Percentiles rank a stretch among this genome's conserved stretches.
phyloP scores from a whole-genome alignment of 2,329 filamentous ascomycete species.

The Tothia fuscella region DNA sequence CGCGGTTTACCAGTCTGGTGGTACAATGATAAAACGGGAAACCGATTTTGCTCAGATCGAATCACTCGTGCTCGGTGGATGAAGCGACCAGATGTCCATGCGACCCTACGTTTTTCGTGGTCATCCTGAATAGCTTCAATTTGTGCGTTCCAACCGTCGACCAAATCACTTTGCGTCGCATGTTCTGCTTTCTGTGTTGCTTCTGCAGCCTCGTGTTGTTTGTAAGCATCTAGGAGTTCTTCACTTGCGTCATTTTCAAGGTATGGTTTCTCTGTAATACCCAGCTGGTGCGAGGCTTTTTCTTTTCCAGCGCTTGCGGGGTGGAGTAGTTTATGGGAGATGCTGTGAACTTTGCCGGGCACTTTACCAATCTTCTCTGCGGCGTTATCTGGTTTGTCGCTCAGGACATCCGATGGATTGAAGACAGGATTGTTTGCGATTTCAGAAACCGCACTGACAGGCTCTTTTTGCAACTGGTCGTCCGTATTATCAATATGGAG shows the following conservation, averaged over 20 bases:
- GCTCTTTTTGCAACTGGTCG: slow-evolving; percentile 3
- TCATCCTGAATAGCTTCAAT: slow-evolving; percentile 22
- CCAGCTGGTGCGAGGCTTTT: slow-evolving; percentile 21
- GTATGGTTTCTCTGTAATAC: slow-evolving; percentile 24
- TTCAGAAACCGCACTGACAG: not conserved
- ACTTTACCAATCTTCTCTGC: not conserved
- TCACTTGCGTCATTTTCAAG: slow-evolving; percentile 21
- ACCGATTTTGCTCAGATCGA: slow-evolving; percentile 18
- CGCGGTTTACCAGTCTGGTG: slow-evolving; percentile 14
- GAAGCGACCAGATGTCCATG: slow-evolving; percentile 28
- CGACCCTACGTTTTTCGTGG: slow-evolving; percentile 25
- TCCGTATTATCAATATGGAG: slow-evolving; percentile 11
- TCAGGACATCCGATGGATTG: slow-evolving; percentile 16
- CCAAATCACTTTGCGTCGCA: slow-evolving; percentile 7
- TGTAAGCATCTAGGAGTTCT: slow-evolving; percentile 23
- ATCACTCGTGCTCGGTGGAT: slow-evolving; percentile 26
- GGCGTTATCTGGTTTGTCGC: not conserved
- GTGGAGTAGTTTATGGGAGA: slow-evolving; percentile 13
- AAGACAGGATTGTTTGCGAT: slow-evolving; percentile 23
- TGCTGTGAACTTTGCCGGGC: slow-evolving; percentile 1
- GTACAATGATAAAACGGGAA: slow-evolving; percentile 20
- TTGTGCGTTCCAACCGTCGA: slow-evolving; percentile 8
- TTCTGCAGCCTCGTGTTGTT: slow-evolving; percentile 15
- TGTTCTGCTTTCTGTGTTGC: slow-evolving; percentile 7
- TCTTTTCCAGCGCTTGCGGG: slow-evolving; percentile 21